phyloP scores from a whole-genome alignment of 441 rosid genomes.

The Gossypium trilobum region DNA sequence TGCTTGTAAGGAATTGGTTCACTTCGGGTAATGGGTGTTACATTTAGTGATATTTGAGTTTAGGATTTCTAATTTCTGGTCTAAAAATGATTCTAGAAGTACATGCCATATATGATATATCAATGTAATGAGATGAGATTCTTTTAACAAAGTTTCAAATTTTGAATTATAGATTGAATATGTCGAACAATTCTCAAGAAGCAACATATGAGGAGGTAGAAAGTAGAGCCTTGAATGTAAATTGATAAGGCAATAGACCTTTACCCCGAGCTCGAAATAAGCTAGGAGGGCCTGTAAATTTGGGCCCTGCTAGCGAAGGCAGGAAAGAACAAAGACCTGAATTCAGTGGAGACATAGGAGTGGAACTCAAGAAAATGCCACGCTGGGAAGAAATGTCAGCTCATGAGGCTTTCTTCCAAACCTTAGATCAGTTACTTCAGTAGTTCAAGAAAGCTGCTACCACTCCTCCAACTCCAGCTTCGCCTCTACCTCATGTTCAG shows the following conservation, averaged over 20 bases:
- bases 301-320: background rate
- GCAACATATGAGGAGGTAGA: background rate
- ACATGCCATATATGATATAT: background rate
- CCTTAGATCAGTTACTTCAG: background rate
- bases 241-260: background rate
- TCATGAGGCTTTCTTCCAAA: background rate
- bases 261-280: background rate
- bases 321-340: too few relatives aligned
- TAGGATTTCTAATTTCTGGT: background rate
- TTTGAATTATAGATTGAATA: too few relatives aligned
- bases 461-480: background rate
- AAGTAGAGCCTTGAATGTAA: background rate
- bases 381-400: background rate
- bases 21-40: background rate
- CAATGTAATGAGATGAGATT: background rate
- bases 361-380: background rate
- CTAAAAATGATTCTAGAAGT: background rate
- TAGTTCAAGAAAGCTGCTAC: background rate
- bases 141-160: too few relatives aligned
- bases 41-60: background rate
- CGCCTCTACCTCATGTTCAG: background rate
- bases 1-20: background rate
- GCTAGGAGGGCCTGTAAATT: background rate
- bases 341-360: background rate
- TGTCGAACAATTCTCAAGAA: too few relatives aligned